Percentiles rank a stretch among this genome's conserved stretches.
Evolutionary conservation across 495 filamentous ascomycete species (phyloP).

Genomic region (Aspergillus leporis): DNA sequence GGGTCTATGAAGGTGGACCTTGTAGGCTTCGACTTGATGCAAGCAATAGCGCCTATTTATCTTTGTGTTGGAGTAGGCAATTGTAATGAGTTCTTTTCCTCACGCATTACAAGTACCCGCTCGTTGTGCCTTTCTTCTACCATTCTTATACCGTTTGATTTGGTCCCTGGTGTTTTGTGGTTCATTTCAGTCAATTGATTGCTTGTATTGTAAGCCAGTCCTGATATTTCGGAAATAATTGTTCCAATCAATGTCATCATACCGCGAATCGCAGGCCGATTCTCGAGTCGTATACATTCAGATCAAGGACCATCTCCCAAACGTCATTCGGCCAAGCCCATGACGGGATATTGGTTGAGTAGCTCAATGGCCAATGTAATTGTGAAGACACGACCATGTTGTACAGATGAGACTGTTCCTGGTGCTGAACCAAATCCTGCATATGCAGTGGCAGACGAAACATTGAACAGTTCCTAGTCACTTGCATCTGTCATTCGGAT

Average conservation of each 20-base stretch:
- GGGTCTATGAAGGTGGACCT: background rate
- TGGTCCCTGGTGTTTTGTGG: background rate
- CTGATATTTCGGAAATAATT: background rate
- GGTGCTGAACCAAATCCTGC: background rate
- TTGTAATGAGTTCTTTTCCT: background rate
- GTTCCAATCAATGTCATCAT: background rate
- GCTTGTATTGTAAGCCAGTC: background rate
- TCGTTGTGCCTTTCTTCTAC: background rate
- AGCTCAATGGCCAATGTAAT: background rate
- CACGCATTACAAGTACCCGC: background rate
- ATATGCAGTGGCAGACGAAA: background rate
- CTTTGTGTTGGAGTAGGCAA: background rate
- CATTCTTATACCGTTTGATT: background rate
- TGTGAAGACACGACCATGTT: background rate
- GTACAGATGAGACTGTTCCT: background rate
- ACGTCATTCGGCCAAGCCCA: background rate
- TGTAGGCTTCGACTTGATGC: constrained; percentile 6
- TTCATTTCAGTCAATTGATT: background rate
- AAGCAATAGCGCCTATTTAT: background rate
- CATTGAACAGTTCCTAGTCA: background rate
- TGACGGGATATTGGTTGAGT: background rate
- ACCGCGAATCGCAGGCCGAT: background rate
- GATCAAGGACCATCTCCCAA: too few relatives aligned
- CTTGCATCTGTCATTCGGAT: background rate
- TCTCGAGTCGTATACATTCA: background rate